These are phyloP conservation scores for Colletotrichum somersetense DNA, from an alignment of 2,329 filamentous ascomycete genomes.

Conservation along the genomic window DNA sequence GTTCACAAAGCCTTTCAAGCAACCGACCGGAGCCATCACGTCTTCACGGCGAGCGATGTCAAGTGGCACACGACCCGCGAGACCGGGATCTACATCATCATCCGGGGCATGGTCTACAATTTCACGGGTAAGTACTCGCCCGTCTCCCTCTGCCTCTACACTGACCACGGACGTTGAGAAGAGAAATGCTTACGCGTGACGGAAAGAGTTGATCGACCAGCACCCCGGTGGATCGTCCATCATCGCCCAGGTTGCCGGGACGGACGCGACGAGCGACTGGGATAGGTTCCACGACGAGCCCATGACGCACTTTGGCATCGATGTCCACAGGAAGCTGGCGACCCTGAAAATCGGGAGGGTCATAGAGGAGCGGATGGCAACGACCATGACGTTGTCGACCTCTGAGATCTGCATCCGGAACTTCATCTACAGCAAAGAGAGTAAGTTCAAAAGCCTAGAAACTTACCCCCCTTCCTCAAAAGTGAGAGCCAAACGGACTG, in stretches of 20 bases:
- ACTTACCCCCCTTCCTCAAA: not conserved
- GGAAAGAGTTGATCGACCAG: not conserved
- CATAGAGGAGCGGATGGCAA: not conserved
- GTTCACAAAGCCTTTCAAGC: no score
- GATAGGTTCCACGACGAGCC: not conserved
- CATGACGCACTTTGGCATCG: not conserved
- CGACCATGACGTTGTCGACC: not conserved
- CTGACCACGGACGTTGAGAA: not conserved
- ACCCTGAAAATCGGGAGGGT: not conserved
- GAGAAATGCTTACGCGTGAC: not conserved
- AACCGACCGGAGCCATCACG: not conserved
- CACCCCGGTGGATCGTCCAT: conserved; percentile 12
- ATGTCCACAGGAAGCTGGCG: not conserved
- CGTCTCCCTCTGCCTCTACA: no score
- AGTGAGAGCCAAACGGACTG: no score
- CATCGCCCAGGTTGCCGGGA: not conserved
- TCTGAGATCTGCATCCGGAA: not conserved
- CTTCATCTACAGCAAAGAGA: not conserved
- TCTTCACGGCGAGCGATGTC: conserved; percentile 12
- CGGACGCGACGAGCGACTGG: not conserved
- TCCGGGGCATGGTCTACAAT: not conserved
- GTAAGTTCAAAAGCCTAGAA: not conserved
- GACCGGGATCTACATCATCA: conserved; percentile 6
- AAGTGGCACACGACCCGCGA: conserved; percentile 9
- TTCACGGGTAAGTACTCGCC: not conserved